Percentiles rank a stretch among this genome's conserved stretches.
These are phyloP conservation scores for Gautieria morchelliformis DNA, from an alignment of 768 basidiomycete genomes.

Conservation along the genomic window DNA sequence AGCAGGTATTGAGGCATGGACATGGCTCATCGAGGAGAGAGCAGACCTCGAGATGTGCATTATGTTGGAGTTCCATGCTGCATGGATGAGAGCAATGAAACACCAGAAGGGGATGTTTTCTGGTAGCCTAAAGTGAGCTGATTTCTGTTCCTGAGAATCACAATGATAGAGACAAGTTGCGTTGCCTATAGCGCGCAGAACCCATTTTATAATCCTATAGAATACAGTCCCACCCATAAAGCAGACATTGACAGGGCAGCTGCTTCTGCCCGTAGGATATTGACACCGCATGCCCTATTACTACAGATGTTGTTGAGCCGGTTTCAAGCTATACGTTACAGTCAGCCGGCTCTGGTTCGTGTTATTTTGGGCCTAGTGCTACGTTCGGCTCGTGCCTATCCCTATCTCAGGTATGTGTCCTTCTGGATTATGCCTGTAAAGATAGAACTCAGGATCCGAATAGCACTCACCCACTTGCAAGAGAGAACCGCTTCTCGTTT, in stretches of 20 bases:
- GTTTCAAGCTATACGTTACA: slow-evolving; percentile 88
- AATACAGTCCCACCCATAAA: slow-evolving; percentile 87
- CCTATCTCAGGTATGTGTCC: slow-evolving; percentile 57
- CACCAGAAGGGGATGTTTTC: slow-evolving; percentile 80
- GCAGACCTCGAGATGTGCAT: slow-evolving; percentile 73
- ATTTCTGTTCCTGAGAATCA: not conserved
- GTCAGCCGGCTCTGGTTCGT: slow-evolving; percentile 73
- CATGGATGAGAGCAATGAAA: slow-evolving; percentile 79
- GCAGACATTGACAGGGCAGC: slow-evolving; percentile 67
- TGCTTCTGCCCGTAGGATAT: slow-evolving; percentile 58
- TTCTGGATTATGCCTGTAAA: not conserved
- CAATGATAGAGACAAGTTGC: slow-evolving; percentile 5
- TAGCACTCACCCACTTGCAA: slow-evolving; percentile 86
- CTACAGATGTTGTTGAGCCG: slow-evolving; percentile 86
- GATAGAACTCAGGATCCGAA: not conserved
- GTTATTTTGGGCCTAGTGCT: slow-evolving; percentile 78
- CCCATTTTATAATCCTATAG: slow-evolving; percentile 78
- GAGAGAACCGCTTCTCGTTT: slow-evolving; percentile 85
- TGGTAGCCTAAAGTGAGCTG: slow-evolving; percentile 61
- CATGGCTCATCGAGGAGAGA: slow-evolving; percentile 86
- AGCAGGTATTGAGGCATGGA: slow-evolving; percentile 90
- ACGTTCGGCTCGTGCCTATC: slow-evolving; percentile 63
- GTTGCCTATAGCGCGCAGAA: slow-evolving; percentile 56
- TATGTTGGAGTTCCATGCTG: slow-evolving; percentile 76
- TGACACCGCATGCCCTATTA: slow-evolving; percentile 76